Conservation (phyloP, 352 stramenopile species). For the Globisporangium spiculum region DNA sequence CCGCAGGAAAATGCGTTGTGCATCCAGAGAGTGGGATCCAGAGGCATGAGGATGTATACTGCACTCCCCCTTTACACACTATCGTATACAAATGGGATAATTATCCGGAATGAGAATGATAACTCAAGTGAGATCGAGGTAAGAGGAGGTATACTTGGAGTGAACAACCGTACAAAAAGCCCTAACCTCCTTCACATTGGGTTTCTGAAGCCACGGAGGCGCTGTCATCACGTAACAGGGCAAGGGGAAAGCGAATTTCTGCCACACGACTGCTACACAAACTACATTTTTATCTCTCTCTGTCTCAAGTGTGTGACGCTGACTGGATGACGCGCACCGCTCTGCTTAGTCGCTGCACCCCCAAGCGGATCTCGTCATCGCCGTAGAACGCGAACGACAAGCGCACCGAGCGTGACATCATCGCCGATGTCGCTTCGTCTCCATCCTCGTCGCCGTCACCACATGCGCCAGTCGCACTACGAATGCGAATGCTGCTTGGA, state of each 20-base stretch:
- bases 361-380: slow-evolving; percentile 65
- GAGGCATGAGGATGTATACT: background rate
- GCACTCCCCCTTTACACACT: background rate
- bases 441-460: background rate
- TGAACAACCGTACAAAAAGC: background rate
- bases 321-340: slow-evolving; percentile 30
- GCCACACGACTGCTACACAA: slow-evolving; percentile 5
- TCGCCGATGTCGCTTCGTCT: slow-evolving; percentile 2
- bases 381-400: slow-evolving; percentile 85
- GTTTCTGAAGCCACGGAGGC: slow-evolving; percentile 2
- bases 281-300: background rate
- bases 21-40: background rate
- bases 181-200: background rate
- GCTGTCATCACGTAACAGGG: background rate
- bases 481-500: slow-evolving; percentile 3
- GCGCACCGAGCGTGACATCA: slow-evolving; percentile 44
- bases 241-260: background rate
- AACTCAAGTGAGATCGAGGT: background rate
- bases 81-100: background rate
- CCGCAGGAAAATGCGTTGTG: slow-evolving; percentile 6
- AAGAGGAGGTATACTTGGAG: background rate
- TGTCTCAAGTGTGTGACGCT: background rate
- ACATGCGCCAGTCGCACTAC: background rate
- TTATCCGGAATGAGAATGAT: background rate
- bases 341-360: slow-evolving; percentile 44